phyloP scores from a whole-genome alignment of 768 basidiomycete genomes.

The Austroboletus eburneus region DNA sequence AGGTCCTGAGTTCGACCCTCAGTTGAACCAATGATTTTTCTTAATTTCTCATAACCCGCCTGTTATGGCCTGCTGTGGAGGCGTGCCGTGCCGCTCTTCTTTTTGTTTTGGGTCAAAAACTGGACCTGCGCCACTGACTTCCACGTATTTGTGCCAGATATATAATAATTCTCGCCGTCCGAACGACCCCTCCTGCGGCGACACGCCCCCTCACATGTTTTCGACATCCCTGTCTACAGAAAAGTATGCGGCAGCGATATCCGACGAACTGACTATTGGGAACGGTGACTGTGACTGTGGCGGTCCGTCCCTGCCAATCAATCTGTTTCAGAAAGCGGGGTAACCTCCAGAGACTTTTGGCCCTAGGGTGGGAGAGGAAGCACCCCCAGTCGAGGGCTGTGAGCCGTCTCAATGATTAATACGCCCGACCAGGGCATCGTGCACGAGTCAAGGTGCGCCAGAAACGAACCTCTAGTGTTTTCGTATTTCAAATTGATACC shows the following conservation, averaged over 20 bases:
- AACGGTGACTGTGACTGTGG: background rate
- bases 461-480: slow-evolving; percentile 15
- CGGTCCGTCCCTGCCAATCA: background rate
- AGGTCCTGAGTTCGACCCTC: slow-evolving; percentile 39
- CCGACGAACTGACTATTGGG: background rate
- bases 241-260: background rate
- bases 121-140: background rate
- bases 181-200: no score
- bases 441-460: background rate
- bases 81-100: background rate
- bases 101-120: background rate
- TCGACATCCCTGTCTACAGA: background rate
- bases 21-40: slow-evolving; percentile 41
- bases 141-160: background rate
- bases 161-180: no score
- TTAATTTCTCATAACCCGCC: background rate
- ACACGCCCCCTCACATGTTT: background rate
- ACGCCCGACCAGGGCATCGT: background rate
- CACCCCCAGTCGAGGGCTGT: no score
- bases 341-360: background rate
- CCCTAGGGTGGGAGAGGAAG: no score
- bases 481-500: slow-evolving; percentile 15
- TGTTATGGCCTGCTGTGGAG: no score
- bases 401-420: background rate
- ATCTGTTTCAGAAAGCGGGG: background rate